Evolutionary conservation across 306 rosid genomes (phyloP), one percentile per base, ranked within the genome.

Genomic region (Corylus avellana): DNA sequence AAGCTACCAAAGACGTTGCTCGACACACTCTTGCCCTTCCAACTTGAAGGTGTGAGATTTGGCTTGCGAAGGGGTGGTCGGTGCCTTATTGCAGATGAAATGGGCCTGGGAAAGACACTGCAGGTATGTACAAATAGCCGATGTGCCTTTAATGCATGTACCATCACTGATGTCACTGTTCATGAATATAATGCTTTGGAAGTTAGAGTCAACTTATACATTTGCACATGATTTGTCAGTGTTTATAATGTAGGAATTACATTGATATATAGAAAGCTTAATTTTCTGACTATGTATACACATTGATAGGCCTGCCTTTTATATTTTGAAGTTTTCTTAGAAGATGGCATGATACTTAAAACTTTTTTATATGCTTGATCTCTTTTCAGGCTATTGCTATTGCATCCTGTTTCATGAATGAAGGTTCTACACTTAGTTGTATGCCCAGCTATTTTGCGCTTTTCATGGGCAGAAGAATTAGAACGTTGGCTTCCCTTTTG

Each of bases 41-140:
- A 92, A 69, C 76, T 81, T 37, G 98, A 92, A 50, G 98, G 98
- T 5, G 48, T 95, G 73, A 85, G 87, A 79, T 95, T 91, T 68
- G 92, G 96, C 22, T 82, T 95, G 85, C 87, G 85, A 68, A 90
- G 98, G 81, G 98, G 98, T n/a, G 97, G 89, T 1, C 83, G 98
- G 11, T 92, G 97, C 87, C 97, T 95, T 62, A 95, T 95, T 77
- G 98, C 97, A 0, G 98, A 95, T 61, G 98, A 95, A 44, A 95
- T 95, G 98, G 98, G 98, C 54, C 97, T 95, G 20, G 98, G 98
- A 47, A 95, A 95, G 77, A 95, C 98, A 35, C 89, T 95, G 12
- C 98, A 95, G 97, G 98, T 95, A 49, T 47, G 35, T 76, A n/a
- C 13, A 22, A 58, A n/a, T 29, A 12, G 42, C 22, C 18, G 55